Percentiles rank a stretch among this genome's conserved stretches.
Evolutionary conservation across 352 stramenopile genomes (phyloP).

Genomic region (Globisporangium carolinianum): DNA sequence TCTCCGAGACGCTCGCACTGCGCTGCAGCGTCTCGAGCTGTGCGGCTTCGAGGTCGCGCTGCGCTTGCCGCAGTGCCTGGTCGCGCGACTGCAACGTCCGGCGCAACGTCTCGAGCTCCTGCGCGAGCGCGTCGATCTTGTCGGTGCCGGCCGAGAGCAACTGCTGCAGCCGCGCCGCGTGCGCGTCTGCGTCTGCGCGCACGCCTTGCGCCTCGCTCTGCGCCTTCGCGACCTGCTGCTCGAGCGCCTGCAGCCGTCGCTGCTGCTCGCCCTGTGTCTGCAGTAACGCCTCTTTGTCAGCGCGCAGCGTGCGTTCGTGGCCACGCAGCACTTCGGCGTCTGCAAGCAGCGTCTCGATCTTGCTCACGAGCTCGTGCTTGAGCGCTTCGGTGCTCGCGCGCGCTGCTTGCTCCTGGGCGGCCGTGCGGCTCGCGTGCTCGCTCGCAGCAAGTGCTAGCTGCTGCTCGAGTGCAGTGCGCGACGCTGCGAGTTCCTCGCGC

Average conservation of each 20-base stretch:
- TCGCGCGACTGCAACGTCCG: constrained; percentile 33
- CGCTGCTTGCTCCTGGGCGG: constrained; percentile 3
- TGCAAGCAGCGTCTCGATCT: constrained; percentile 53
- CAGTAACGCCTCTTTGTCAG: constrained; percentile 44
- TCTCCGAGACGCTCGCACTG: constrained; percentile 29
- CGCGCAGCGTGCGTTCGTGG: constrained; percentile 39
- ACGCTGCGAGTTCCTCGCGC: constrained; percentile 19
- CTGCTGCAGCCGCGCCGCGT: constrained; percentile 35
- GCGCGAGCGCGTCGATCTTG: constrained; percentile 36
- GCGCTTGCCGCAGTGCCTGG: constrained; percentile 25
- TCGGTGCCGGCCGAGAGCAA: constrained; percentile 27
- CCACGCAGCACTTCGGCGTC: constrained; percentile 39
- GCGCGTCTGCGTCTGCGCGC: constrained; percentile 37
- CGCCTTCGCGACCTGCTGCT: constrained; percentile 36
- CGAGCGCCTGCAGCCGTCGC: constrained; percentile 25
- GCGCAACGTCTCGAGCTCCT: constrained; percentile 31
- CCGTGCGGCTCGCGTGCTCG: constrained; percentile 3
- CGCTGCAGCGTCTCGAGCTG: constrained; percentile 39
- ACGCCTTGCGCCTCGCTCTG: constrained; percentile 47
- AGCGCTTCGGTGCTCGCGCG: constrained; percentile 31
- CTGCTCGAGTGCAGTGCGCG: constrained; percentile 9
- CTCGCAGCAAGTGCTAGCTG: constrained; percentile 12
- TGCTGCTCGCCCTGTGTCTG: constrained; percentile 29
- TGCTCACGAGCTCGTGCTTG: constrained; percentile 46
- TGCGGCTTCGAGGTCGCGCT: constrained; percentile 36